A percentile compares a stretch with the other conserved stretches of the same genome.
These are phyloP conservation scores for Chlorella sp. DNA, from an alignment of 139 green algal species.

Conservation along the genomic window DNA sequence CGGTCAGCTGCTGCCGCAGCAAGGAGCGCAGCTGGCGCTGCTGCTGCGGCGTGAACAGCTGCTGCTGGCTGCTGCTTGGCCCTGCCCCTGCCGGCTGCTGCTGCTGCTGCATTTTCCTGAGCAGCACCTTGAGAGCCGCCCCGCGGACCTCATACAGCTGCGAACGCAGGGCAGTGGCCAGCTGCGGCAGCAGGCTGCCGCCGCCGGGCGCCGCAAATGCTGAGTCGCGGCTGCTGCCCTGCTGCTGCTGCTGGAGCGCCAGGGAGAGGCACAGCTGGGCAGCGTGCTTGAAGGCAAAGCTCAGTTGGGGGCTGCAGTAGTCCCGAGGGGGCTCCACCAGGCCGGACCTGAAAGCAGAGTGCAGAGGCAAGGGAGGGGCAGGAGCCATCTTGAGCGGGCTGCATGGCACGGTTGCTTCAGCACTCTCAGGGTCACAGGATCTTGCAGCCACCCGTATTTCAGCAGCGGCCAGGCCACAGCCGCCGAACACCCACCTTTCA, in stretches of 20 bases:
- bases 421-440: too few relatives aligned
- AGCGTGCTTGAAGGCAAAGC: slow-evolving; percentile 43
- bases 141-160: slow-evolving; percentile 65
- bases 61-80: neutral
- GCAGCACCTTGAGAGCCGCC: slow-evolving; percentile 62
- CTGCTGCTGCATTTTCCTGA: slow-evolving; percentile 4
- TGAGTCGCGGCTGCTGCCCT: too few relatives aligned
- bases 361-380: neutral
- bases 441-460: too few relatives aligned
- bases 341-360: neutral
- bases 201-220: neutral
- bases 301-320: slow-evolving; percentile 50
- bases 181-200: neutral
- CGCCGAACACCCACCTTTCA: slow-evolving; percentile 2
- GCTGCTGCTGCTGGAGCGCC: neutral
- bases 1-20: neutral
- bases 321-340: neutral
- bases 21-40: neutral
- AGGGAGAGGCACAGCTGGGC: slow-evolving; percentile 45
- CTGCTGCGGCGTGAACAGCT: too few relatives aligned
- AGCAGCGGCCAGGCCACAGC: too few relatives aligned
- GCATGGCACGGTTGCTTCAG: too few relatives aligned
- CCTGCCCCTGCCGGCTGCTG: slow-evolving; percentile 6
- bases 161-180: slow-evolving; percentile 44
- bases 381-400: too few relatives aligned